Conservation (phyloP, 148 eudicot species). For the Cornus kousa region DNA sequence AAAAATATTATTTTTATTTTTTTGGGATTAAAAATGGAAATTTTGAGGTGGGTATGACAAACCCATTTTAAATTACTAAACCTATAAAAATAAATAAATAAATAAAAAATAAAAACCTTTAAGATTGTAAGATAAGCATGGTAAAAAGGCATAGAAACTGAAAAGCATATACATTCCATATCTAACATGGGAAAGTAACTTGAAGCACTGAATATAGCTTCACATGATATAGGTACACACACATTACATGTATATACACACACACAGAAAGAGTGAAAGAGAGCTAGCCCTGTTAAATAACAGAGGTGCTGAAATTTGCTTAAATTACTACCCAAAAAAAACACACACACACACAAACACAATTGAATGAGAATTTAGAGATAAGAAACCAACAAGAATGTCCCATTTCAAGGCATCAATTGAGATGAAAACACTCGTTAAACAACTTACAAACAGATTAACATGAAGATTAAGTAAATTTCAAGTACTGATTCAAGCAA, state of each 20-base stretch:
- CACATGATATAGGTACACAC: background rate
- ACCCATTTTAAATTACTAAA: background rate
- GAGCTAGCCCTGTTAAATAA: background rate
- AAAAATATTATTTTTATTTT: too few relatives aligned
- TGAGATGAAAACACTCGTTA: background rate
- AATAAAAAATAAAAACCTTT: background rate
- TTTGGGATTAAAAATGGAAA: background rate
- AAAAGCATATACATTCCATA: background rate
- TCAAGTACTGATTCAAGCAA: background rate
- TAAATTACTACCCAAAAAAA: background rate
- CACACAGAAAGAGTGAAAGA: background rate
- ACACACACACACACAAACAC: too few relatives aligned
- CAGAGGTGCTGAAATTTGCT: background rate
- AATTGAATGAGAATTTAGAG: background rate
- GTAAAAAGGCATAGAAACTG: background rate
- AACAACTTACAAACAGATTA: constrained; percentile 4
- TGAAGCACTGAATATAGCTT: background rate
- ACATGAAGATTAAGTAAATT: background rate
- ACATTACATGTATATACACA: too few relatives aligned
- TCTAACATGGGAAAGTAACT: background rate
- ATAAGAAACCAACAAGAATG: background rate
- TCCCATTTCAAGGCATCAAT: constrained; percentile 5
- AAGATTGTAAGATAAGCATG: background rate
- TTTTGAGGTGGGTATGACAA: background rate
- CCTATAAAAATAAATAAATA: too few relatives aligned